A percentile compares a stretch with the other conserved stretches of the same genome.
These are phyloP conservation scores for Evernia prunastri DNA, from an alignment of 495 filamentous ascomycete species.

Conservation along the genomic window DNA sequence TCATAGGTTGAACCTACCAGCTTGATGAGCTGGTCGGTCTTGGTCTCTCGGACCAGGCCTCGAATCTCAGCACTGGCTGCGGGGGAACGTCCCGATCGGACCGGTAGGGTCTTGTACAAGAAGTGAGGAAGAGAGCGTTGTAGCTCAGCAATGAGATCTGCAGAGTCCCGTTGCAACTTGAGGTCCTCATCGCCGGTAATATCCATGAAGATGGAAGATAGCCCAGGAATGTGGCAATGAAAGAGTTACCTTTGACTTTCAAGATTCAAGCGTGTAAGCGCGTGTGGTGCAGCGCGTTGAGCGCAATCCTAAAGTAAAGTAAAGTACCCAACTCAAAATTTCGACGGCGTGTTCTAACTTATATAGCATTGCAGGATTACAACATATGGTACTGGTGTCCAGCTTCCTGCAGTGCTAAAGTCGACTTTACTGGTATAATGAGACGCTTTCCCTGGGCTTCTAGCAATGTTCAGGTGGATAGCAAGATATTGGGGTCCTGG, in stretches of 20 bases:
- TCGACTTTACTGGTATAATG: too few species aligned
- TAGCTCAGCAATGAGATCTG: conserved; percentile 61
- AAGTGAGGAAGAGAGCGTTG: conserved; percentile 48
- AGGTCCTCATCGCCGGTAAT: conserved; percentile 58
- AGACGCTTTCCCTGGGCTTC: too few species aligned
- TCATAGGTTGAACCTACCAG: conserved; percentile 13
- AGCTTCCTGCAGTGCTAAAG: too few species aligned
- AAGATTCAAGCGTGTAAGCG: background rate
- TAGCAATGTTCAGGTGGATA: too few species aligned
- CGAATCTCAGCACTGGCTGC: conserved; percentile 33
- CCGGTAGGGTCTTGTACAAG: conserved; percentile 37
- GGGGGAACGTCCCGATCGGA: conserved; percentile 29
- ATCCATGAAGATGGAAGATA: conserved; percentile 35
- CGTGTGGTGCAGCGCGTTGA: background rate
- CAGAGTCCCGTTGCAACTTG: conserved; percentile 64
- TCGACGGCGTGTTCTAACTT: background rate
- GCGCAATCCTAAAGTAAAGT: too few species aligned
- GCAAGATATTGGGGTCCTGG: too few species aligned
- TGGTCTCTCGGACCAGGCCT: conserved; percentile 16
- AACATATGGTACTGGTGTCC: too few species aligned
- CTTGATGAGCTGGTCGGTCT: conserved; percentile 19
- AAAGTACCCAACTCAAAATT: too few species aligned
- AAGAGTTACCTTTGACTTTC: background rate
- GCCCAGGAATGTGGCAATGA: background rate
- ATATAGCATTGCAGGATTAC: too few species aligned